Evolutionary conservation across 2,329 filamentous ascomycete species (phyloP).

Genomic region (Cladosporium sp.): DNA sequence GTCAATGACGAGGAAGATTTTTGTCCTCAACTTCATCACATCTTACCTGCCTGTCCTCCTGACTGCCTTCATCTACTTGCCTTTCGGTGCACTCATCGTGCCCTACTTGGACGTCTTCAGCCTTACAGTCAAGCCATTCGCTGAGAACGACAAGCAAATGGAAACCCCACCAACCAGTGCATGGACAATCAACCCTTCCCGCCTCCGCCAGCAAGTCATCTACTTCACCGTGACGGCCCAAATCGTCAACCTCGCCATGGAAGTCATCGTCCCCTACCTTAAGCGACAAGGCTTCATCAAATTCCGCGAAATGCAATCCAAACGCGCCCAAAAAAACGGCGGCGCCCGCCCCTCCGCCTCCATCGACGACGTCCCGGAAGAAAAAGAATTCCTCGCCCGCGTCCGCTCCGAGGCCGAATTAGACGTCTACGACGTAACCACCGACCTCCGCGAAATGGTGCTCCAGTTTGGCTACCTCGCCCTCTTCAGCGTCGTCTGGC

Average conservation of each 20-base stretch:
- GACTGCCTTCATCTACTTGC: constrained; percentile 90
- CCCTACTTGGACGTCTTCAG: constrained; percentile 83
- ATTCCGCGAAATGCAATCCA: constrained; percentile 67
- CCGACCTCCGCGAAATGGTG: constrained; percentile 90
- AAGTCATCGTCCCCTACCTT: constrained; percentile 77
- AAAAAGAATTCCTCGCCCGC: constrained; percentile 72
- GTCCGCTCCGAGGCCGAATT: constrained; percentile 80
- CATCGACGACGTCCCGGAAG: constrained; percentile 65
- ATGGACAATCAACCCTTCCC: constrained; percentile 77
- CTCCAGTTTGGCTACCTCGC: constrained; percentile 79
- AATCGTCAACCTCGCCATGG: constrained; percentile 78
- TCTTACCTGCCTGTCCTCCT: constrained; percentile 90
- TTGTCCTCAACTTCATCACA: constrained; percentile 93
- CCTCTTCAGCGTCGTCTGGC: constrained; percentile 91
- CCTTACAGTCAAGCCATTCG: constrained; percentile 67
- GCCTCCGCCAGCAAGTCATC: constrained; percentile 86
- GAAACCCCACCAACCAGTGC: constrained; percentile 42
- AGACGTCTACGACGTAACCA: constrained; percentile 80
- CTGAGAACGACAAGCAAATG: constrained; percentile 68
- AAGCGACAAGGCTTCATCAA: constrained; percentile 75
- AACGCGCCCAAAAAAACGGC: constrained; percentile 53
- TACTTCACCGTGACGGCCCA: constrained; percentile 95
- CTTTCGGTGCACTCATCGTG: constrained; percentile 77
- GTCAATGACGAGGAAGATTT: constrained; percentile 85
- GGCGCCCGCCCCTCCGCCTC: constrained; percentile 37